Conservation (phyloP, 805 yeast species). For the Wickerhamiella shivajii region DNA sequence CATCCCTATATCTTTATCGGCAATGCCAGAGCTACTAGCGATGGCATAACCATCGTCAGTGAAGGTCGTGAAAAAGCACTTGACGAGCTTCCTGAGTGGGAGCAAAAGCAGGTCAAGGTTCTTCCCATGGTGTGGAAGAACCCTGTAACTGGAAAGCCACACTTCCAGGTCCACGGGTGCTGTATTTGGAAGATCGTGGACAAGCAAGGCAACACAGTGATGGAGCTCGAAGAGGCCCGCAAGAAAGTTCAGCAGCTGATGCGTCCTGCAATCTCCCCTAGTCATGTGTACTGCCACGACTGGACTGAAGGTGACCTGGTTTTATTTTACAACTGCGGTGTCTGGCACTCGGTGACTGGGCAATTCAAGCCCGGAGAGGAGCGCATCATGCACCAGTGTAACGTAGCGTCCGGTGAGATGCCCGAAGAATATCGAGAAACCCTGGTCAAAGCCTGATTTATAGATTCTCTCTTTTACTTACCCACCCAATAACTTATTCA, state of each 20-base stretch:
- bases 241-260: constrained; percentile 53
- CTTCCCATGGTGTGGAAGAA: constrained; percentile 88
- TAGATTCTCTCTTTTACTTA: too few relatives aligned
- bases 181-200: constrained; percentile 55
- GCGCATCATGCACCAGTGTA: constrained; percentile 87
- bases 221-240: constrained; percentile 62
- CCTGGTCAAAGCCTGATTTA: too few relatives aligned
- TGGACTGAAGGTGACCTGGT: constrained; percentile 80
- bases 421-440: constrained; percentile 33
- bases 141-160: constrained; percentile 71
- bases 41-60: constrained; percentile 73
- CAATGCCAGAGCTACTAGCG: constrained; percentile 66
- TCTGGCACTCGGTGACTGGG: constrained; percentile 86
- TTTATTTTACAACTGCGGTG: constrained; percentile 76
- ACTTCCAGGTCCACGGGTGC: constrained; percentile 78
- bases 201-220: constrained; percentile 37
- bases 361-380: constrained; percentile 66
- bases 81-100: constrained; percentile 71
- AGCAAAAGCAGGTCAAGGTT: constrained; percentile 55
- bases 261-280: constrained; percentile 75
- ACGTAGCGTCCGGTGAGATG: constrained; percentile 68
- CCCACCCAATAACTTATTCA: too few relatives aligned
- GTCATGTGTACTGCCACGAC: constrained; percentile 60
- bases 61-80: constrained; percentile 60
- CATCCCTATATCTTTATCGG: constrained; percentile 82